phyloP scores from a whole-genome alignment of 1,284 basidiomycete genomes.

The Heliocybe sulcata region DNA sequence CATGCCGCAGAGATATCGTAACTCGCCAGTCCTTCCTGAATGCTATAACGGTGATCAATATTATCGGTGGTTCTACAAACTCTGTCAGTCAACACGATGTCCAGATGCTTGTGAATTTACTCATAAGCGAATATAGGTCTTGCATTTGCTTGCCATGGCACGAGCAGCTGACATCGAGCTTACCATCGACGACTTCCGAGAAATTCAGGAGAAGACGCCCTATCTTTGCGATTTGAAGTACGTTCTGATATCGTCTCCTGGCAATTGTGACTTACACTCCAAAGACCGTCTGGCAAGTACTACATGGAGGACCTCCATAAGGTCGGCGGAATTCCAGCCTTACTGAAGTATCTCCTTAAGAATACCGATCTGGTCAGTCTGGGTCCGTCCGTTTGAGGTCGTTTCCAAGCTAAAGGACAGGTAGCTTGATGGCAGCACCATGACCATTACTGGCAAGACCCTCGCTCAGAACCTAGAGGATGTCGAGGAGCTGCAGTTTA shows the following conservation, averaged over 20 bases:
- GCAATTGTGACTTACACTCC: slow-evolving; percentile 1
- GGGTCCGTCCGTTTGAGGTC: slow-evolving; percentile 62
- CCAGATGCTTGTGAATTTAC: background rate
- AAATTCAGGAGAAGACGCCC: slow-evolving; percentile 83
- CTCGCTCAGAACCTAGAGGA: slow-evolving; percentile 88
- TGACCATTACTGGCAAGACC: slow-evolving; percentile 94
- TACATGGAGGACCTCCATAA: slow-evolving; percentile 96
- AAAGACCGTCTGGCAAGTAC: slow-evolving; percentile 86
- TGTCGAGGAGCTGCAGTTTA: slow-evolving; percentile 70
- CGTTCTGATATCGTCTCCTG: slow-evolving; percentile 5
- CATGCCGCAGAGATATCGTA: slow-evolving; percentile 67
- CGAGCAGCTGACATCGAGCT: slow-evolving; percentile 84
- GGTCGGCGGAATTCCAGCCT: slow-evolving; percentile 82
- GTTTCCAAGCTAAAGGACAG: slow-evolving; percentile 66
- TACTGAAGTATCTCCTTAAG: slow-evolving; percentile 84
- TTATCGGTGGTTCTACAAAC: slow-evolving; percentile 90
- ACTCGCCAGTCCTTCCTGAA: slow-evolving; percentile 90
- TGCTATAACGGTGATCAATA: slow-evolving; percentile 79
- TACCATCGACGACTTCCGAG: slow-evolving; percentile 92
- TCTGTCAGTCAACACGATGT: slow-evolving; percentile 44
- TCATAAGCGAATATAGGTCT: slow-evolving; percentile 44
- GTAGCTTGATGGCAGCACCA: slow-evolving; percentile 9
- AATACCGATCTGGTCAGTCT: slow-evolving; percentile 70
- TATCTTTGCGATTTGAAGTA: slow-evolving; percentile 90
- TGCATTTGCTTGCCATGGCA: slow-evolving; percentile 93